Evolutionary conservation across 306 rosid genomes (phyloP), one percentile per base, ranked within the genome.

Genomic region (Trifolium dubium): DNA sequence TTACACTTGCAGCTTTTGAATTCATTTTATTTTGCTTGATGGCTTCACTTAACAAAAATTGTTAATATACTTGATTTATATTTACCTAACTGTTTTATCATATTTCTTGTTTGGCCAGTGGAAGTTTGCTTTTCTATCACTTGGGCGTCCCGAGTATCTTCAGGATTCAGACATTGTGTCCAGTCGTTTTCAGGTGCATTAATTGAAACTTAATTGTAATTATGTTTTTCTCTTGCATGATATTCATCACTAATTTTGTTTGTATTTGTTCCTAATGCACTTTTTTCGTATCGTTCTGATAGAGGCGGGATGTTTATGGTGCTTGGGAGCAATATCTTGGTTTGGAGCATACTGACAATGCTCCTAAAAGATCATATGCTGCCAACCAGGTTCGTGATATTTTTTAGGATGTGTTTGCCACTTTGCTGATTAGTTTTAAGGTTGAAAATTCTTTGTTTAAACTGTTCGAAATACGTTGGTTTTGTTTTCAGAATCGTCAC

Each of bases 261-360:
- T 73, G 35, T 54, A 71, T 46, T 29, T 73, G 44, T 29, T 69
- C 10, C 9, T 6, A 5, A 35, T 43, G 30, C 40, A 12, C 30
- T 68, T 54, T 60, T 31, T 6, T 69, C 65, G 40, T 70, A 14
- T 35, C 70, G 2, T n/a, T 75, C 46, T 77, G 18, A 66, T 64
- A 92, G 97, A 86, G 96, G 86, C 86, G 97, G 79, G 96, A 92
- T 73, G 96, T 92, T 75, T 92, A 92, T 67, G 93, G 96, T 80
- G 96, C 96, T 44, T 92, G 97, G 97, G 97, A 92, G 86, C 97
- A 88, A 67, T 92, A 89, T 86, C 96, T 92, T 80, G 97, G 97
- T 47, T 79, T 92, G 85, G 97, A 89, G 83, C 97, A 92, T 74
- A 78, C 90, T 69, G 97, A 92, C 79, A 89, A 79, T 73, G 85